phyloP scores from a whole-genome alignment of 2,329 filamentous ascomycete species.

The Microdochium trichocladiopsis region DNA sequence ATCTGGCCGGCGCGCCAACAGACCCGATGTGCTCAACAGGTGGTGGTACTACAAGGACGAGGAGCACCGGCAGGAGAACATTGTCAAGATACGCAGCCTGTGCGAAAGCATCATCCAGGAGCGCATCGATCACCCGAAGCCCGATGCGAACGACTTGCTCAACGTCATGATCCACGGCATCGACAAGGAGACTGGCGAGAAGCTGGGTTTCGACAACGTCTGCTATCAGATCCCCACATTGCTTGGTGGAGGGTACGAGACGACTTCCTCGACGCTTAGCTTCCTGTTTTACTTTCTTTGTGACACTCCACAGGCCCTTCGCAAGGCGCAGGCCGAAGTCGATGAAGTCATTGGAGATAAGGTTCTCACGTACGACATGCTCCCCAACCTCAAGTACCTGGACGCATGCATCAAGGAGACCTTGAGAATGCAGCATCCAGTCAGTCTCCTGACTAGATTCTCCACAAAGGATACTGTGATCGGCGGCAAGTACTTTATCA shows the following conservation, averaged over 20 bases:
- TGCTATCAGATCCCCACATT: constrained; percentile 68
- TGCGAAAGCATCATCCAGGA: constrained; percentile 33
- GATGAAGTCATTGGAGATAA: constrained; percentile 55
- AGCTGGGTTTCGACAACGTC: constrained; percentile 56
- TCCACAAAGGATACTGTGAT: constrained; percentile 38
- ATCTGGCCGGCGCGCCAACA: not conserved
- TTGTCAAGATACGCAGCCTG: constrained; percentile 59
- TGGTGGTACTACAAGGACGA: not conserved
- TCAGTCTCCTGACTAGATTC: not conserved
- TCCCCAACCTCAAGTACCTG: constrained; percentile 59
- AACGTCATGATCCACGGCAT: constrained; percentile 54
- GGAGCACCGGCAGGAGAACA: constrained; percentile 23
- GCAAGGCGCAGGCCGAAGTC: constrained; percentile 59
- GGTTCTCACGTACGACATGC: constrained; percentile 51
- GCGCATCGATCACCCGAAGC: not conserved
- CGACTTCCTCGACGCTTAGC: constrained; percentile 58
- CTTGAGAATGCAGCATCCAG: constrained; percentile 46
- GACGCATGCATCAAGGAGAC: constrained; percentile 59
- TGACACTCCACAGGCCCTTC: constrained; percentile 52
- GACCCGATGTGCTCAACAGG: not conserved
- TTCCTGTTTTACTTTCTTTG: constrained; percentile 61
- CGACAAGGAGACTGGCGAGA: constrained; percentile 60
- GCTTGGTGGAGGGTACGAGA: constrained; percentile 65
- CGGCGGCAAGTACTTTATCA: constrained; percentile 53
- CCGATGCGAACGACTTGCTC: not conserved